Percentiles rank a stretch among this genome's conserved stretches.
phyloP scores from a whole-genome alignment of 805 yeast genomes.

The Candida koratica region DNA sequence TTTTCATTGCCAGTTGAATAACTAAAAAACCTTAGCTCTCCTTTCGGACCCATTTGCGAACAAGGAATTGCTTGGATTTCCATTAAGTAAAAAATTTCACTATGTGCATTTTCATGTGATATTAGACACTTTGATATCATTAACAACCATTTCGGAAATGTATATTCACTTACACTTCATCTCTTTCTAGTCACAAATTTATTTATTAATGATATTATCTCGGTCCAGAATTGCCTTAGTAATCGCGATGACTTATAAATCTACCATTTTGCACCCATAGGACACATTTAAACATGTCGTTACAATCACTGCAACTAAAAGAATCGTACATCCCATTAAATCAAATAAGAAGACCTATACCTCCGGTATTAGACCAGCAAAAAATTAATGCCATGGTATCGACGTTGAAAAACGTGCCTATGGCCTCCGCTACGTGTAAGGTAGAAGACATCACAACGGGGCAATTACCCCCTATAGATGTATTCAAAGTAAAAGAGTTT shows the following conservation, averaged over 20 bases:
- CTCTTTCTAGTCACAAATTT: no score
- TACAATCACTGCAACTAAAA: constrained; percentile 59
- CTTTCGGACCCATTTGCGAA: constrained; percentile 5
- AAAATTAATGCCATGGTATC: constrained; percentile 80
- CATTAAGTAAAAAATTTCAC: no score
- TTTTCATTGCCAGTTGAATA: no score
- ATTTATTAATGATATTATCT: no score
- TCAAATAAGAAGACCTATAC: constrained; percentile 74
- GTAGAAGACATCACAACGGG: constrained; percentile 50
- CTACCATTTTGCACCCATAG: no score
- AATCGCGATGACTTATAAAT: no score
- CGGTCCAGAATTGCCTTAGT: no score
- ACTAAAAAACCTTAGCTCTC: no score
- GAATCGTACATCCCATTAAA: constrained; percentile 60
- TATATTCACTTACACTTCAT: no score
- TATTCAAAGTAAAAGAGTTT: constrained; percentile 58
- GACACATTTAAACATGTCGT: constrained; percentile 47
- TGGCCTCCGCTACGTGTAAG: constrained; percentile 59
- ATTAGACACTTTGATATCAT: no score
- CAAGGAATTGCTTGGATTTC: constrained; percentile 7
- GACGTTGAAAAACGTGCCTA: constrained; percentile 60
- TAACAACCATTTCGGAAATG: no score
- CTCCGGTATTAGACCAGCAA: constrained; percentile 71
- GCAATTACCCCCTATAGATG: constrained; percentile 80
- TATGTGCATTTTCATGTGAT: no score